Evolutionary conservation across 148 eudicot genomes (phyloP), one percentile per base, ranked within the genome.

Genomic region (Arctostaphylos glauca): DNA sequence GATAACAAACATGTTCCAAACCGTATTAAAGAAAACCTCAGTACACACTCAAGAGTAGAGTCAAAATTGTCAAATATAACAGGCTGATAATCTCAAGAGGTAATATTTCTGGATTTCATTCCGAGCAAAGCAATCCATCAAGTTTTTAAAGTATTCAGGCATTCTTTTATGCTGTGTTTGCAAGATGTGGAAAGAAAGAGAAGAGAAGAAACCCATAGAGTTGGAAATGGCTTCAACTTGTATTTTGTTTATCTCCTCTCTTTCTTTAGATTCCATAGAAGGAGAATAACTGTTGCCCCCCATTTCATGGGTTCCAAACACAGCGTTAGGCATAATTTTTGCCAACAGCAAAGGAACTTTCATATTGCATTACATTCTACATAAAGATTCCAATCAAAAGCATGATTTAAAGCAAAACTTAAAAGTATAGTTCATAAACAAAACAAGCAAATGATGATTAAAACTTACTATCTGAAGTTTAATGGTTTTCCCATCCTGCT

Each of bases 381-480:
- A 82, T 19, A 76, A 79, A 12, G n/a, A 8, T 48, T 58, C 44
- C 31, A 49, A 59, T 59, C 82, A 84, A 73, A 68, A 31, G 53
- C 78, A 23, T 38, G 18, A 25, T 3, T 44, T 38, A 5, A 44
- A 72, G 3, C 7, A 48, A 16, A 10, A 54, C 55, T 73, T 71
- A 31, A 31, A 31, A 31, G 38, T 3, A 58, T n/a, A 58, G 16
- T 44, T 75, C 84, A 47, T 68, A 18, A 56, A 41, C 53, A 66
- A 10, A 59, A 48, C 38, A 81, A 47, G 54, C 53, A 1, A 74
- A 74, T 47, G 46, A 74, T 47, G 31, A 46, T 41, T n/a, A 38
- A 56, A 79, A 86, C 96, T 91, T 88, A 93, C 96, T 81, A 93
- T 93, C 80, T 93, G 96, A 31, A 91, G 93, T 84, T 93, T 93